These are phyloP conservation scores for Cutaneotrichosporon sp. DNA, from an alignment of 1,284 basidiomycete species.

Conservation along the genomic window DNA sequence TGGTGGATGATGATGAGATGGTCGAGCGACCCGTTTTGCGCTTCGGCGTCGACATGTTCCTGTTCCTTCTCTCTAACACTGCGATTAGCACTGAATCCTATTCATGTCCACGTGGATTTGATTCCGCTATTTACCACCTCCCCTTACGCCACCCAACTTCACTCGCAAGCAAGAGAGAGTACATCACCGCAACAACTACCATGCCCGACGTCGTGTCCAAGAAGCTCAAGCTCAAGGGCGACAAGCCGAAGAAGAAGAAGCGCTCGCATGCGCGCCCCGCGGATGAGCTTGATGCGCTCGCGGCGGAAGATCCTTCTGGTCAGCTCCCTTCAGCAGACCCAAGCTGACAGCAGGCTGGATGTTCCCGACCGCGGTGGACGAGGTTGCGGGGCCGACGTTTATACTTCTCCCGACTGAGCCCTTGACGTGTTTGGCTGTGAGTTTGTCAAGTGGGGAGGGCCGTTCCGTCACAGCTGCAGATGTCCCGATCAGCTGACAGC, in stretches of 20 bases:
- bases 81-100: not conserved
- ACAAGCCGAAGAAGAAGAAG: slow-evolving; percentile 57
- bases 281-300: slow-evolving; percentile 42
- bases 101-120: not conserved
- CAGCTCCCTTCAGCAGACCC: not conserved
- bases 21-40: slow-evolving; percentile 1
- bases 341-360: slow-evolving; percentile 51
- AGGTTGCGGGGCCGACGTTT: slow-evolving; percentile 55
- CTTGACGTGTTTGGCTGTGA: slow-evolving; percentile 47
- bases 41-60: not conserved
- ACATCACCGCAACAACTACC: not conserved
- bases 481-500: slow-evolving; percentile 16
- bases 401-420: slow-evolving; percentile 50
- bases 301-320: slow-evolving; percentile 49
- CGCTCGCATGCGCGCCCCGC: slow-evolving; percentile 42
- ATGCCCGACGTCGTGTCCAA: slow-evolving; percentile 43
- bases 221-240: slow-evolving; percentile 58
- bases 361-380: slow-evolving; percentile 46
- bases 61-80: not conserved
- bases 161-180: too few species aligned
- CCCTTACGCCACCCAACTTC: not conserved
- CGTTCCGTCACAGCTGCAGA: too few species aligned
- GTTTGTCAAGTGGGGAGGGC: too few species aligned
- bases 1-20: slow-evolving; percentile 21
- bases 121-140: slow-evolving; percentile 5